Evolutionary conservation across 768 basidiomycete genomes (phyloP).

Genomic region (Hydnomerulius pinastri): DNA sequence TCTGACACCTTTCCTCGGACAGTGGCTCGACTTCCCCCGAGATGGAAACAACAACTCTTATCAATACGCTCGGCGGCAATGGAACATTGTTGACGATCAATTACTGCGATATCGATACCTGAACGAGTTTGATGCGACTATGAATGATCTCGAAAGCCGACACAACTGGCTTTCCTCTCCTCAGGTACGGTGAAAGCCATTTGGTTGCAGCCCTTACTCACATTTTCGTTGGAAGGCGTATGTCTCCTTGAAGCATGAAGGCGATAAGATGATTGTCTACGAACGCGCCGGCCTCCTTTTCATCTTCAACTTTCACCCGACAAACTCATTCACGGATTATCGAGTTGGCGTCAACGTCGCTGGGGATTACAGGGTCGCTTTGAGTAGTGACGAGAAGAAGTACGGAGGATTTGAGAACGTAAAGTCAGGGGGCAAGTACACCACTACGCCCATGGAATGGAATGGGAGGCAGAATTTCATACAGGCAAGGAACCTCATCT

Average conservation of each 20-base stretch:
- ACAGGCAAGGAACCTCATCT: constrained; percentile 54
- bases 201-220: constrained; percentile 7
- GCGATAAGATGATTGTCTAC: constrained; percentile 90
- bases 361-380: constrained; percentile 81
- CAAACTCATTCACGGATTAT: constrained; percentile 90
- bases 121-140: constrained; percentile 89
- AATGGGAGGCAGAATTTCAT: constrained; percentile 89
- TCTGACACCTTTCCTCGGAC: not conserved
- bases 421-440: constrained; percentile 58
- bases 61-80: constrained; percentile 96
- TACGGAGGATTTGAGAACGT: constrained; percentile 93
- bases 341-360: constrained; percentile 84
- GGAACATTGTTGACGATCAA: constrained; percentile 88
- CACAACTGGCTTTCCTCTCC: constrained; percentile 84
- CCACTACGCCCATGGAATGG: constrained; percentile 89
- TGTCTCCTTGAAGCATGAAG: constrained; percentile 92
- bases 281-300: constrained; percentile 94
- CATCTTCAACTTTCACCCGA: constrained; percentile 96
- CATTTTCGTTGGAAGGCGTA: constrained; percentile 57
- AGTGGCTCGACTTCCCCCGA: constrained; percentile 99
- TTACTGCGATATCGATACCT: constrained; percentile 91
- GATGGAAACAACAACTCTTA: constrained; percentile 95
- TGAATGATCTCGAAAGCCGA: constrained; percentile 84
- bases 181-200: constrained; percentile 51
- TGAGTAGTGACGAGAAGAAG: constrained; percentile 82